phyloP scores from a whole-genome alignment of 1,284 basidiomycete species.

The Heterobasidion parviporum region DNA sequence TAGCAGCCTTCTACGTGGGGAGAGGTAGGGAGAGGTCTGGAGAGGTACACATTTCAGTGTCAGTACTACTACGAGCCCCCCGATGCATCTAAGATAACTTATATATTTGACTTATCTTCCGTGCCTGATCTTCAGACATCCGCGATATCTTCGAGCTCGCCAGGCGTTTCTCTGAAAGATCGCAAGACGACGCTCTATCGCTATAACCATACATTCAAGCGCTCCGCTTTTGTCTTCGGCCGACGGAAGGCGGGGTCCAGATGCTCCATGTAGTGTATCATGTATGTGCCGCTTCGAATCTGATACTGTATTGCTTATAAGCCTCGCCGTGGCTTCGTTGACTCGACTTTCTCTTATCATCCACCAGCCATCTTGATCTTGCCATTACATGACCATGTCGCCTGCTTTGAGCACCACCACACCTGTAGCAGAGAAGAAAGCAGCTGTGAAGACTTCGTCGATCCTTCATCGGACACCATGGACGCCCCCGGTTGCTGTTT shows the following conservation, averaged over 20 bases:
- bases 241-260: neutral
- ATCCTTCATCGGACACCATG: conserved; percentile 46
- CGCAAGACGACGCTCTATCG: neutral
- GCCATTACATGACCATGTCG: neutral
- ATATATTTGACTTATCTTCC: too few relatives aligned
- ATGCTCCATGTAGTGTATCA: too few relatives aligned
- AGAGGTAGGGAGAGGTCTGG: too few relatives aligned
- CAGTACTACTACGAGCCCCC: too few relatives aligned
- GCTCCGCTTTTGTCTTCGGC: neutral
- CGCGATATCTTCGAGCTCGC: too few relatives aligned
- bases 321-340: neutral
- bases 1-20: too few relatives aligned
- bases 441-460: conserved; percentile 7
- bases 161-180: too few relatives aligned
- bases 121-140: too few relatives aligned
- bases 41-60: too few relatives aligned
- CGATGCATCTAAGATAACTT: too few relatives aligned
- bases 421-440: neutral
- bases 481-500: conserved; percentile 57
- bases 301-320: neutral
- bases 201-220: too few relatives aligned
- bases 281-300: too few relatives aligned
- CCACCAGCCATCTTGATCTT: neutral
- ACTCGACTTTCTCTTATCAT: neutral
- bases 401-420: neutral